Evolutionary conservation across 176 grass and related monocot species (phyloP).

Genomic region (Secale cereale): DNA sequence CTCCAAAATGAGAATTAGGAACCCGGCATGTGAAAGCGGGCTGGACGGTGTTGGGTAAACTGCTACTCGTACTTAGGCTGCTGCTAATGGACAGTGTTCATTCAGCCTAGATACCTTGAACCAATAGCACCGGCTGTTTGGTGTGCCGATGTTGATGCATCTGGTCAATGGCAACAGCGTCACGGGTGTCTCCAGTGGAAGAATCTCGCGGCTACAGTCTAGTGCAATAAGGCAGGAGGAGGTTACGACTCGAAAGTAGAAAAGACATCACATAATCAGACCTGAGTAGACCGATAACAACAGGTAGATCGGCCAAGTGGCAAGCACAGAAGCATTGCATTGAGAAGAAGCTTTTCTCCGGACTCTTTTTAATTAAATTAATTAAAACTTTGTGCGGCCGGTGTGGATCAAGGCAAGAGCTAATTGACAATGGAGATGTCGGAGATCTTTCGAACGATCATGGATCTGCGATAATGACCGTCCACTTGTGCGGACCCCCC

Average conservation of each 20-base stretch:
- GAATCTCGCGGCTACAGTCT: background rate
- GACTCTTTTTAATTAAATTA: background rate
- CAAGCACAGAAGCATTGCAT: background rate
- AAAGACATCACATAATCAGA: too few species aligned
- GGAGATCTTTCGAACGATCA: constrained; percentile 16
- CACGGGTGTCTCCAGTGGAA: background rate
- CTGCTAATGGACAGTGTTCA: background rate
- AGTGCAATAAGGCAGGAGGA: background rate
- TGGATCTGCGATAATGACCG: constrained; percentile 40
- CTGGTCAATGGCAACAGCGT: constrained; percentile 22
- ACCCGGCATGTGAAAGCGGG: too few species aligned
- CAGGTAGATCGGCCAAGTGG: background rate
- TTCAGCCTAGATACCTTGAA: background rate
- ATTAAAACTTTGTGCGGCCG: background rate
- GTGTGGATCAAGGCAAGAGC: constrained; percentile 22
- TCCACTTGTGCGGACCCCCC: constrained; percentile 16
- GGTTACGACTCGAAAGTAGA: background rate
- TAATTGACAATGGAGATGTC: constrained; percentile 19
- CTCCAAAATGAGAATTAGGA: background rate
- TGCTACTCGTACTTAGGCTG: background rate
- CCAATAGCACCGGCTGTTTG: background rate
- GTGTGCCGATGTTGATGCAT: constrained; percentile 8
- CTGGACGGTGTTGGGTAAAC: background rate
- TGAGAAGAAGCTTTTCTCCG: background rate
- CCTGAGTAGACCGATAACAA: background rate